Conservation (phyloP, 306 rosid species). For the Glycine soja region DNA sequence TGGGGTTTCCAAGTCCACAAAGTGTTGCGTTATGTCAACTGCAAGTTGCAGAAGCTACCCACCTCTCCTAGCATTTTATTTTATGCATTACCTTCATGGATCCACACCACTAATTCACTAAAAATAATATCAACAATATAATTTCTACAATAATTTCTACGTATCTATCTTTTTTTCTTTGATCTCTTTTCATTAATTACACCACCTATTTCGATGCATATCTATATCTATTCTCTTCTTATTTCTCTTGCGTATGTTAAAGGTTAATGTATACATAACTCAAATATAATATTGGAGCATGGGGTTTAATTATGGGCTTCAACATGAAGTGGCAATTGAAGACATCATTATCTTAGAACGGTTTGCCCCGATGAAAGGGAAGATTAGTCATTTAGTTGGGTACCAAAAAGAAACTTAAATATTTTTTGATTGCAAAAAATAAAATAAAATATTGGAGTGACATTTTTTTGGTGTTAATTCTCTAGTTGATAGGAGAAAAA, state of each 20-base stretch:
- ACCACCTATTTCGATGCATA: neutral
- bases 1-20: conserved; percentile 31
- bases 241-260: neutral
- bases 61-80: neutral
- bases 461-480: too few relatives aligned
- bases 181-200: neutral
- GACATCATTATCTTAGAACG: too few relatives aligned
- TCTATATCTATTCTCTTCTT: neutral
- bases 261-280: neutral
- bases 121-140: neutral
- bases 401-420: too few relatives aligned
- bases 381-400: too few relatives aligned
- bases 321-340: too few relatives aligned
- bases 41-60: conserved; percentile 31
- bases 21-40: conserved; percentile 29
- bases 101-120: neutral
- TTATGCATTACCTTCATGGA: neutral
- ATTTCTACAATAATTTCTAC: neutral
- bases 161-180: neutral
- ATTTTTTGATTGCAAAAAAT: too few relatives aligned
- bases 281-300: conserved; percentile 2
- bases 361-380: too few relatives aligned
- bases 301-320: too few relatives aligned
- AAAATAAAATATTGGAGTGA: too few relatives aligned
- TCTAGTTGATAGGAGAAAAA: too few relatives aligned